Conservation (phyloP, 257 asterid genomes). For the Jaltomata sinuosa region DNA sequence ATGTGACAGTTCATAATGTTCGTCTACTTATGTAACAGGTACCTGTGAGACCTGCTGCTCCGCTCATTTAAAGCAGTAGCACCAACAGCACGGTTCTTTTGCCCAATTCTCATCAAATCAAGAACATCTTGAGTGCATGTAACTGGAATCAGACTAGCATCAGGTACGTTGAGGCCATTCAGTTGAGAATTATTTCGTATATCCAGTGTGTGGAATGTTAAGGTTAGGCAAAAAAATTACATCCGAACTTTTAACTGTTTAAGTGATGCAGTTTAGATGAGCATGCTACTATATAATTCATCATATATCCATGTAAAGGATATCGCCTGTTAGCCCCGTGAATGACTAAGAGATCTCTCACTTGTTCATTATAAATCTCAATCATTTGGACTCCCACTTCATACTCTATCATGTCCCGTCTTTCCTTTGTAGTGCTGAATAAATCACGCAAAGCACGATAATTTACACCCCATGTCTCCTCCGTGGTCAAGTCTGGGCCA, state of each 20-base stretch:
- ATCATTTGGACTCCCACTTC: constrained; percentile 93
- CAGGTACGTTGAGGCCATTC: constrained; percentile 91
- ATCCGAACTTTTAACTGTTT: not conserved
- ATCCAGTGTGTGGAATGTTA: constrained; percentile 61
- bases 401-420: constrained; percentile 54
- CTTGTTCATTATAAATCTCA: constrained; percentile 92
- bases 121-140: constrained; percentile 82
- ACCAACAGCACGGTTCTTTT: constrained; percentile 76
- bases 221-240: constrained; percentile 22
- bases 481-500: constrained; percentile 83
- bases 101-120: constrained; percentile 81
- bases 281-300: not conserved
- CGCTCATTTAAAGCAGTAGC: constrained; percentile 87
- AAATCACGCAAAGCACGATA: constrained; percentile 82
- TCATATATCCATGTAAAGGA: constrained; percentile 35
- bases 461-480: constrained; percentile 90
- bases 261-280: not conserved
- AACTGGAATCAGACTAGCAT: constrained; percentile 71
- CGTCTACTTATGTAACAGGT: not conserved
- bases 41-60: constrained; percentile 93
- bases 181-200: constrained; percentile 83
- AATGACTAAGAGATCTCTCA: constrained; percentile 81
- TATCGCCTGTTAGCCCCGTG: constrained; percentile 68
- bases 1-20: not conserved
- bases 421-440: constrained; percentile 51